These are phyloP conservation scores for Fusarium sp. DNA, from an alignment of 2,329 filamentous ascomycete genomes.

Conservation along the genomic window DNA sequence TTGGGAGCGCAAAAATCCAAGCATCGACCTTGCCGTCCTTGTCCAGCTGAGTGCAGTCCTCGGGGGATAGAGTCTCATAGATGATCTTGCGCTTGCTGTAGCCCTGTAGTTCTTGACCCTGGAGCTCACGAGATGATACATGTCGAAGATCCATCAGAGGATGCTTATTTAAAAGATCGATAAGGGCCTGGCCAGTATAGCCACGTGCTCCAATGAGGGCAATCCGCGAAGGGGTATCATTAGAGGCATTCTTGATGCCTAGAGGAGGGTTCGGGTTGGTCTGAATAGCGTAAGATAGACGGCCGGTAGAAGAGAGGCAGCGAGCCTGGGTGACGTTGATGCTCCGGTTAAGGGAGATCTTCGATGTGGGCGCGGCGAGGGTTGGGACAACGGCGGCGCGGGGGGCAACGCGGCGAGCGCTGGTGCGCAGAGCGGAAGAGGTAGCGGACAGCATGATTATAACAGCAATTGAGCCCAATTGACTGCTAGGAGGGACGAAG, in stretches of 20 bases:
- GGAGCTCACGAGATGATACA: constrained; percentile 93
- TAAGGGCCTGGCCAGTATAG: constrained; percentile 93
- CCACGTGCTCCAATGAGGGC: constrained; percentile 93
- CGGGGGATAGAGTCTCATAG: constrained; percentile 90
- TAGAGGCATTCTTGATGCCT: constrained; percentile 89
- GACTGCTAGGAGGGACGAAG: constrained; percentile 1
- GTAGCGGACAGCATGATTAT: constrained; percentile 38
- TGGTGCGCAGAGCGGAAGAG: constrained; percentile 26
- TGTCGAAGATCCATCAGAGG: constrained; percentile 91
- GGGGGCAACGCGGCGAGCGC: constrained; percentile 27
- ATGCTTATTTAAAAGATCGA: constrained; percentile 88
- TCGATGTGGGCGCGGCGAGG: constrained; percentile 40
- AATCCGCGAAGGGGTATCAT: constrained; percentile 82
- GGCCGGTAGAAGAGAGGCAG: constrained; percentile 13
- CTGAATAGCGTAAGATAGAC: constrained; percentile 58
- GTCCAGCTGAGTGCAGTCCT: constrained; percentile 89
- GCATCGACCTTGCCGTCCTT: constrained; percentile 89
- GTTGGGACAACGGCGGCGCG: background rate
- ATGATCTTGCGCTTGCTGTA: constrained; percentile 93
- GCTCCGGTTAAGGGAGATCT: constrained; percentile 18
- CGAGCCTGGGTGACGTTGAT: constrained; percentile 13
- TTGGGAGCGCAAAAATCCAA: constrained; percentile 98
- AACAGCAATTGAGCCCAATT: constrained; percentile 27
- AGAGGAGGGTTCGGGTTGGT: constrained; percentile 87
- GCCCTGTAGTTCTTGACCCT: constrained; percentile 87